A percentile compares a stretch with the other conserved stretches of the same genome.
Conservation (phyloP, 257 asterid species). For the Ehretia macrophylla region DNA sequence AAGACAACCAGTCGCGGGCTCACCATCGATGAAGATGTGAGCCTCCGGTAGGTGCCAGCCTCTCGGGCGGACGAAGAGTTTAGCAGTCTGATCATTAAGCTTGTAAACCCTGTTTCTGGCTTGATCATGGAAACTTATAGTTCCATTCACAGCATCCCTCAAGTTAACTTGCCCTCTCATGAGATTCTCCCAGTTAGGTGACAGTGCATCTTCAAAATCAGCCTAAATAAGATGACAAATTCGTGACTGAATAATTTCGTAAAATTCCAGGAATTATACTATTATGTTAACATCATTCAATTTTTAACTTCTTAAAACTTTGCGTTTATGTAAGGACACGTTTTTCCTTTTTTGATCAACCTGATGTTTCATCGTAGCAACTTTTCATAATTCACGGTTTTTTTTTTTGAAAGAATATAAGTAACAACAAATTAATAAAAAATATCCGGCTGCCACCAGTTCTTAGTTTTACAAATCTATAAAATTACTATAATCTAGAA, state of each 20-base stretch:
- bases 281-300: no score
- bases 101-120: slow-evolving; percentile 72
- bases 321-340: no score
- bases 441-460: no score
- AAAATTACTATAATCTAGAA: no score
- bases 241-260: neutral
- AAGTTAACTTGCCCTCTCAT: slow-evolving; percentile 80
- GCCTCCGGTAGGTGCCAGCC: slow-evolving; percentile 98
- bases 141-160: slow-evolving; percentile 81
- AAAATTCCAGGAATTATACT: neutral
- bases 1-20: slow-evolving; percentile 77
- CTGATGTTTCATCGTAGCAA: no score
- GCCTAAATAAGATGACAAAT: slow-evolving; percentile 38
- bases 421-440: no score
- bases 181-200: slow-evolving; percentile 92
- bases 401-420: no score
- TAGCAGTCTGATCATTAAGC: slow-evolving; percentile 70
- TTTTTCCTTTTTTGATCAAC: no score
- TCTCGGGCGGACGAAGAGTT: slow-evolving; percentile 95
- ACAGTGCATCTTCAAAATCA: slow-evolving; percentile 91
- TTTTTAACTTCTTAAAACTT: no score
- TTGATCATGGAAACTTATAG: slow-evolving; percentile 67
- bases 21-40: slow-evolving; percentile 86
- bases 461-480: no score
- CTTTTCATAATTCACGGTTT: no score